Percentiles rank a stretch among this genome's conserved stretches.
Conservation (phyloP, 208 protist species). For the Leishmania major region DNA sequence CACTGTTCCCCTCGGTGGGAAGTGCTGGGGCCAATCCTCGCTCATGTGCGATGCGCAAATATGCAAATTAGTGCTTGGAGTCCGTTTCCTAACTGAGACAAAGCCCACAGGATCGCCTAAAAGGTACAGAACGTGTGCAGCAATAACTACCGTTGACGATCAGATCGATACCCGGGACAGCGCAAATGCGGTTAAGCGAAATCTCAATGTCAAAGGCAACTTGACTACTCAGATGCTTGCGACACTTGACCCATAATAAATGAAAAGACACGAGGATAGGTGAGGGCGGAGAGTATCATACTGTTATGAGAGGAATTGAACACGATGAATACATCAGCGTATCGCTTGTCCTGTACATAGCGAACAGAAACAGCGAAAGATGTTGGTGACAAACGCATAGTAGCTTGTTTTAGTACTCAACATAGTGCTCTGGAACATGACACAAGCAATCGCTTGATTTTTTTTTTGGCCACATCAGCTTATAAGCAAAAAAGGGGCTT, state of each 20-base stretch:
- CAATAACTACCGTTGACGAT: neutral
- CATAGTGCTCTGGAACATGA: neutral
- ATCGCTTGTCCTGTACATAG: neutral
- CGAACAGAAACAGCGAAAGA: no score
- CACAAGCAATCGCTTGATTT: neutral
- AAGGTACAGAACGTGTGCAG: neutral
- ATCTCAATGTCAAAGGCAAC: neutral
- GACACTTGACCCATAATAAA: neutral
- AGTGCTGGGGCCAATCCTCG: conserved; percentile 19
- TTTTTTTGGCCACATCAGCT: neutral
- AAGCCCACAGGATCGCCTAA: neutral
- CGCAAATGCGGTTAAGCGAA: neutral
- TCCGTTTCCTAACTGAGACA: neutral
- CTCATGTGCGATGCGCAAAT: neutral
- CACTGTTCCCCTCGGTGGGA: conserved; percentile 23
- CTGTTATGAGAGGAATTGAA: neutral
- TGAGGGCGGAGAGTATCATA: neutral
- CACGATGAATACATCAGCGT: neutral
- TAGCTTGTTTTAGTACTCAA: neutral
- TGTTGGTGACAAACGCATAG: neutral
- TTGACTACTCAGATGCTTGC: neutral
- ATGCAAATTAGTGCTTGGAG: neutral
- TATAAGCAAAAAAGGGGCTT: neutral
- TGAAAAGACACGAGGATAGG: neutral
- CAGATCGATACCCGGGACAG: neutral